Evolutionary conservation across 768 basidiomycete species (phyloP), one percentile per base, ranked within the genome.

Genomic region (Boletus rubropictus): DNA sequence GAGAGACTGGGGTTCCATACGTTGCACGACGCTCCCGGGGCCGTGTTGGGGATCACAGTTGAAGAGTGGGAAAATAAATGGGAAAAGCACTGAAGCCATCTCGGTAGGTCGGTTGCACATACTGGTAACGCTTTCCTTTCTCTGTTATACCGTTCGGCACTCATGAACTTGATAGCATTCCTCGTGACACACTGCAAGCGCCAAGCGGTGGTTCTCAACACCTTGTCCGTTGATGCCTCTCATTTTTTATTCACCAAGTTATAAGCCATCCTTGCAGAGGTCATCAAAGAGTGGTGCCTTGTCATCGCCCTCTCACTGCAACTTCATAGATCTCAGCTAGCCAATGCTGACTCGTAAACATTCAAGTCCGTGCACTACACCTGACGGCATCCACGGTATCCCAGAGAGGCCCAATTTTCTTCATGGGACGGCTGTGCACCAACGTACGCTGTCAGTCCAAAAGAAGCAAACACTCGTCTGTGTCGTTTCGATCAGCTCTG

Each of bases 11-110:
- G 84, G 10, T 89, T 88, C 62, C 64, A 68, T 60, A 58, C 62
- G 12, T 73, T 87, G 43, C 73, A 76, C 17, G 81, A 77, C 0
- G 76, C 75, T 14, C 65, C 72, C 3, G 73, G 71, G 28, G 69
- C 64, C 9, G 73, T 75, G 43, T 58, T 86, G 64, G 84, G 83
- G 3, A 64, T 87, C 50, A 70, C 66, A 39, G 77, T 86, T 55
- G 69, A 61, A 28, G 56, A 66, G 42, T 66, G 66, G 66, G 53
- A 62, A 36, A 33, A n/a, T 28, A 28, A 3, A 28, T 28, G 28
- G 11, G 28, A 28, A 11, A 28, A 31, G 29, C 14, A 31, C 3
- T 15, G 29, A 31, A 15, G 14, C 29, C 29, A 29, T 29, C 14
- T 31, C 24, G 24, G 24, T 25, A 25, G 24, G 24, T 25, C 24